Evolutionary conservation across 148 eudicot species (phyloP).

Genomic region (Arbutus unedo): DNA sequence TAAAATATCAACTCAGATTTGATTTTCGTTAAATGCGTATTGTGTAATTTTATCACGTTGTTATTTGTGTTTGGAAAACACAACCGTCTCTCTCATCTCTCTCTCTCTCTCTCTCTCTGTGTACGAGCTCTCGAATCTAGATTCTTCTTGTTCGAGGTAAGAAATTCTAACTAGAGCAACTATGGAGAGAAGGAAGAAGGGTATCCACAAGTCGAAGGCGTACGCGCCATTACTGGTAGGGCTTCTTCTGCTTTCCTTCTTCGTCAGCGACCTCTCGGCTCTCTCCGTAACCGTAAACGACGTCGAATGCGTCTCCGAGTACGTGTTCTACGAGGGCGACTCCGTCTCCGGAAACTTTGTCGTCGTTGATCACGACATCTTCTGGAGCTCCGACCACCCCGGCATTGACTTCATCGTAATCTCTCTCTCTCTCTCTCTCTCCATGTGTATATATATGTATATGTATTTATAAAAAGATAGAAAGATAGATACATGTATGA

Average conservation of each 20-base stretch:
- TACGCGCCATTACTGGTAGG: constrained; percentile 28
- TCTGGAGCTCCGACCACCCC: constrained; percentile 94
- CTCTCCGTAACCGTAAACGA: constrained; percentile 80
- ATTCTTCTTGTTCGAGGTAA: too few species aligned
- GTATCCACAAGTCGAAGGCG: constrained; percentile 9
- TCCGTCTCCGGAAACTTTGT: constrained; percentile 82
- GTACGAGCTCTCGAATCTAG: too few species aligned
- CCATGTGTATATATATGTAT: neutral
- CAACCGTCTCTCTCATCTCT: too few species aligned
- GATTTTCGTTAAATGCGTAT: too few species aligned
- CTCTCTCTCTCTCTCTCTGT: neutral
- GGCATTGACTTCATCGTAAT: constrained; percentile 86
- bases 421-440: neutral
- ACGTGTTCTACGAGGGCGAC: constrained; percentile 89
- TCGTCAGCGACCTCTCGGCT: constrained; percentile 34
- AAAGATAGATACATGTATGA: too few species aligned
- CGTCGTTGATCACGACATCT: constrained; percentile 88
- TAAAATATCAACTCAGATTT: too few species aligned
- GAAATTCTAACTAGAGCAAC: neutral
- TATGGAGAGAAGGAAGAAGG: constrained; percentile 31
- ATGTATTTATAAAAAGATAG: neutral
- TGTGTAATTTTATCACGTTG: too few species aligned
- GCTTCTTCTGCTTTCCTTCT: constrained; percentile 38
- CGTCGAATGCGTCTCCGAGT: constrained; percentile 84
- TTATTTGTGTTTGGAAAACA: too few species aligned